phyloP scores from a whole-genome alignment of 192 early-diverging fungal species.

The Backusella australiensis region DNA sequence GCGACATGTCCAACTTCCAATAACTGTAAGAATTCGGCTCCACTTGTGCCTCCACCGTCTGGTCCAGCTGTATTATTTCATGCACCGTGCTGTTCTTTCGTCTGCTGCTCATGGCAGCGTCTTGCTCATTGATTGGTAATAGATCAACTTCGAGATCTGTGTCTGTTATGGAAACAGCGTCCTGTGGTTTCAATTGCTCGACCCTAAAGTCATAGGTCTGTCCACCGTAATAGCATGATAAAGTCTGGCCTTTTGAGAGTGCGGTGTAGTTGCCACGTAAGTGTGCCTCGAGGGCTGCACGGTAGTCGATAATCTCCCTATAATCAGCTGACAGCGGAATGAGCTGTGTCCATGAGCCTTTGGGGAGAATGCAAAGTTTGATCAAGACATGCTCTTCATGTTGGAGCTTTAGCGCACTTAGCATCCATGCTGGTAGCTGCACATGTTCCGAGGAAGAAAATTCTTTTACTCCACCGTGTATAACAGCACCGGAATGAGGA shows the following conservation, averaged over 20 bases:
- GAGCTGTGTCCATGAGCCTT: constrained; percentile 66
- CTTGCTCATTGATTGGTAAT: constrained; percentile 38
- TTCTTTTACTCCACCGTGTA: constrained; percentile 71
- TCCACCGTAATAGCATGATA: constrained; percentile 53
- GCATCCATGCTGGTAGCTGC: constrained; percentile 56
- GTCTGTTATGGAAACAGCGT: constrained; percentile 69
- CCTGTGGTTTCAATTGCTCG: constrained; percentile 61
- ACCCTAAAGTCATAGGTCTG: constrained; percentile 57
- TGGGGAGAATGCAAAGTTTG: constrained; percentile 55
- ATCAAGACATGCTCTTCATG: constrained; percentile 49
- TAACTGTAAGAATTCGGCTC: constrained; percentile 3
- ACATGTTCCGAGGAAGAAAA: constrained; percentile 60
- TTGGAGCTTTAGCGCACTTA: constrained; percentile 37
- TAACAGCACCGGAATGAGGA: constrained; percentile 36
- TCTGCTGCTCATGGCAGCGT: constrained; percentile 3
- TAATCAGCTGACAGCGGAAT: constrained; percentile 53
- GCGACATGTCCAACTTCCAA: constrained; percentile 13
- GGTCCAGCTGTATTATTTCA: not conserved
- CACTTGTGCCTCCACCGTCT: not conserved
- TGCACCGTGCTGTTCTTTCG: constrained; percentile 24
- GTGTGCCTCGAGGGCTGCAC: constrained; percentile 65
- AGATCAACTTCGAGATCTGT: constrained; percentile 84
- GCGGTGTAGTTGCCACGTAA: constrained; percentile 66
- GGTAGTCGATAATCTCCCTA: constrained; percentile 54
- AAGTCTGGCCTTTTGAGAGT: constrained; percentile 62